phyloP scores from a whole-genome alignment of 1,139 yeast species.

The Saccharomyces hybrid region DNA sequence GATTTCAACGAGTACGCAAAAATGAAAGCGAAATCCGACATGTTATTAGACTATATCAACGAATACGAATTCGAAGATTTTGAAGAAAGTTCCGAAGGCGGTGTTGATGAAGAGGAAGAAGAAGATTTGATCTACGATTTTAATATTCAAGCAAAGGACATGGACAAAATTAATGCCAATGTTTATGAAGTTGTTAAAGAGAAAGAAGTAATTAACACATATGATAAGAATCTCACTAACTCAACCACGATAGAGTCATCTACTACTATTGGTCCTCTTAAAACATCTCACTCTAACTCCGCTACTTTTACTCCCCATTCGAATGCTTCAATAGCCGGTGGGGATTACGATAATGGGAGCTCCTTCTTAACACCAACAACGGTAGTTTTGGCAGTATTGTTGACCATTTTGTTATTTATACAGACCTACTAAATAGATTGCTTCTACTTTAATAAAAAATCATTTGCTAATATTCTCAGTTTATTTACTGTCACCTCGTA shows the following conservation, averaged over 20 bases:
- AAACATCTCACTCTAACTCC: background rate
- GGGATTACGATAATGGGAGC: background rate
- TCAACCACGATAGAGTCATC: background rate
- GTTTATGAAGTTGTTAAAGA: background rate
- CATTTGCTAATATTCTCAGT: background rate
- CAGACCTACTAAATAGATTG: conserved; percentile 2
- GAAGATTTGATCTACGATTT: conserved; percentile 2
- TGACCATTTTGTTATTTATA: conserved; percentile 5
- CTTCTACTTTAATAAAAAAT: background rate
- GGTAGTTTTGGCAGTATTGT: conserved; percentile 4
- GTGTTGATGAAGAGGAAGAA: conserved; percentile 4
- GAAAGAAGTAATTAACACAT: background rate
- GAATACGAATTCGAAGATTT: conserved; percentile 5
- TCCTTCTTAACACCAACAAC: conserved; percentile 5
- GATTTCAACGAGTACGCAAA: conserved; percentile 16
- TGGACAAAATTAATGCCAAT: background rate
- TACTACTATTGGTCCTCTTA: background rate
- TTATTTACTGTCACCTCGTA: background rate
- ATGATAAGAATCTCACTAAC: background rate
- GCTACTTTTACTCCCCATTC: background rate
- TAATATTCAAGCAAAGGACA: background rate
- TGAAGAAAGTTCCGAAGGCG: conserved; percentile 7
- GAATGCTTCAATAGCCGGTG: background rate
- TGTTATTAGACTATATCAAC: conserved; percentile 1
- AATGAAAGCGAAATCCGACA: conserved; percentile 11